These are phyloP conservation scores for Aspergillus caelatus DNA, from an alignment of 2,329 filamentous ascomycete genomes.

Conservation along the genomic window DNA sequence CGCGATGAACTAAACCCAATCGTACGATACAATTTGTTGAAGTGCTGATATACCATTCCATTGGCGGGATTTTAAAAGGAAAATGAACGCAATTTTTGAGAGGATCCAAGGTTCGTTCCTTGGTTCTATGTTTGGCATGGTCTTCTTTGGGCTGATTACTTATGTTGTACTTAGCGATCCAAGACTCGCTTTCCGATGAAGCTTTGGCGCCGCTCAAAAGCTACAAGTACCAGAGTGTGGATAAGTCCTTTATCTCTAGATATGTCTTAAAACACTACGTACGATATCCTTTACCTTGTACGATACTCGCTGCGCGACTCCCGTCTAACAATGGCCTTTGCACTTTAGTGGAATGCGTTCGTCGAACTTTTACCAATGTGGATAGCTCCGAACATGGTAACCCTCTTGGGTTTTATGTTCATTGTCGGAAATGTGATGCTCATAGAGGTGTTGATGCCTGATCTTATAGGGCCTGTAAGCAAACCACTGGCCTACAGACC, in stretches of 20 bases:
- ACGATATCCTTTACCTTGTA: slow-evolving; percentile 44
- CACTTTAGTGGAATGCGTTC: slow-evolving; percentile 88
- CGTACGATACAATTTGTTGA: background rate
- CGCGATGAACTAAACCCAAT: slow-evolving; percentile 17
- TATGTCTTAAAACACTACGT: slow-evolving; percentile 96
- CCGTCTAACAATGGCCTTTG: slow-evolving; percentile 13
- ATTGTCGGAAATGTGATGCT: slow-evolving; percentile 81
- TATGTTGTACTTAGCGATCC: slow-evolving; percentile 33
- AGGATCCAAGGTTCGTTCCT: slow-evolving; percentile 40
- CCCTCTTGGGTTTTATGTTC: slow-evolving; percentile 90
- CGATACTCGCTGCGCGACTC: too few species aligned
- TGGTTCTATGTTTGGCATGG: background rate
- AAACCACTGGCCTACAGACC: slow-evolving; percentile 11
- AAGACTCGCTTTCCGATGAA: slow-evolving; percentile 77
- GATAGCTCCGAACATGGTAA: slow-evolving; percentile 98
- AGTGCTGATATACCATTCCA: background rate
- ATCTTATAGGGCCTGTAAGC: slow-evolving; percentile 83
- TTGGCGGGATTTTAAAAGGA: slow-evolving; percentile 3
- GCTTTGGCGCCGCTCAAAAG: slow-evolving; percentile 86
- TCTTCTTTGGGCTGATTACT: background rate
- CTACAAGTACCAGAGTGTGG: slow-evolving; percentile 97
- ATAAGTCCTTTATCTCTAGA: slow-evolving; percentile 90
- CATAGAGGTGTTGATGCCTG: slow-evolving; percentile 80
- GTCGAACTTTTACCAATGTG: slow-evolving; percentile 91
- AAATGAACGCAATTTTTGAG: slow-evolving; percentile 36